Evolutionary conservation across 1,284 basidiomycete genomes (phyloP).

Genomic region (Cutaneotrichosporon cutaneum): DNA sequence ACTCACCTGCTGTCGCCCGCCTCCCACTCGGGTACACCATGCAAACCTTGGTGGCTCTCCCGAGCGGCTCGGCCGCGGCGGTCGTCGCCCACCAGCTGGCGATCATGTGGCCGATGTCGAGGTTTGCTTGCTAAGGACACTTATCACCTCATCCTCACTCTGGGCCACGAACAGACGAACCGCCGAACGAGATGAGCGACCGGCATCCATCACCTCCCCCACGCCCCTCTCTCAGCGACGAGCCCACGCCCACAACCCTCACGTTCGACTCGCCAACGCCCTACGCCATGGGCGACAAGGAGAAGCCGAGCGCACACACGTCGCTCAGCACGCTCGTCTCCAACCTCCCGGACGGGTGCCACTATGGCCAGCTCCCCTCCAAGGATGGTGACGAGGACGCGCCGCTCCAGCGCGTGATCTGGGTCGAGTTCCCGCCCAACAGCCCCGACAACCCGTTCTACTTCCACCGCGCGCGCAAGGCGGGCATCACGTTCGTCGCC

Average conservation of each 20-base stretch:
- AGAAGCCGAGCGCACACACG: not conserved
- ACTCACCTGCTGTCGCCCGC: not conserved
- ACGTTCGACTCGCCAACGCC: not conserved
- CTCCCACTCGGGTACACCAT: not conserved
- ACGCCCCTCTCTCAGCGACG: not conserved
- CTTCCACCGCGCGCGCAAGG: slow-evolving; percentile 59
- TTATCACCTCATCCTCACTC: not conserved
- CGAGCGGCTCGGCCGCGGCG: not conserved
- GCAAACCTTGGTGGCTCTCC: not conserved
- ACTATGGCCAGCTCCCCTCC: slow-evolving; percentile 4
- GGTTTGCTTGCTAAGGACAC: not conserved
- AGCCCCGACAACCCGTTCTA: slow-evolving; percentile 62
- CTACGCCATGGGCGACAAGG: not conserved
- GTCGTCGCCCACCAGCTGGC: not conserved
- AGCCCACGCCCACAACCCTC: not conserved
- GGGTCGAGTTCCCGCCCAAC: slow-evolving; percentile 62
- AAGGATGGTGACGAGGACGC: slow-evolving; percentile 1
- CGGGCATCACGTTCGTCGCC: slow-evolving; percentile 62
- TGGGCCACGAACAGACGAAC: too few relatives aligned
- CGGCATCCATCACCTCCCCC: not conserved
- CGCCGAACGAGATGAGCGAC: not conserved
- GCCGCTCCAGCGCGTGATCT: slow-evolving; percentile 37
- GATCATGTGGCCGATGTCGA: not conserved
- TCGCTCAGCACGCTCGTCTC: slow-evolving; percentile 6
- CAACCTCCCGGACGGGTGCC: slow-evolving; percentile 8